Evolutionary conservation across 129 eudicot species (phyloP), one percentile per base, ranked within the genome.

Genomic region (Cynara cardunculus): DNA sequence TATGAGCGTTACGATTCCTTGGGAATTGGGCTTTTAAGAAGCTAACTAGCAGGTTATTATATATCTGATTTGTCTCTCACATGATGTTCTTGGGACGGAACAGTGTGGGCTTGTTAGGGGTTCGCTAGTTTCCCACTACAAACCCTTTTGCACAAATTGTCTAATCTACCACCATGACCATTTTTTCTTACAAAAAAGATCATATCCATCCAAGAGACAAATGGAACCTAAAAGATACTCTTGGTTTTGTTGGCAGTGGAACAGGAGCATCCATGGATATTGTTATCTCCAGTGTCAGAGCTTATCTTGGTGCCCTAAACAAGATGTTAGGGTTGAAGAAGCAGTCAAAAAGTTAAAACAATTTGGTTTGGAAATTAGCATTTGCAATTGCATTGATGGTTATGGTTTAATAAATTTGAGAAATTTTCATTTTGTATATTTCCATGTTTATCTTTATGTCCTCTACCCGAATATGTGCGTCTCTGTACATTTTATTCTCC

Each of bases 241-340:
- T 1, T 80, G 64, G 59, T 21, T 68, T 68, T 81, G 9, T 67
- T 78, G 59, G 53, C 93, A 90, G 97, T 81, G 98, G 98, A 80
- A 94, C 92, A 5, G 97, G 97, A 46, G 94, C 98, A 69, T 90
- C 90, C 12, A 85, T 91, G 96, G 98, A 94, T 84, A 89, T 94
- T 32, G 97, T 94, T 4, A 87, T 94, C 53, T 90, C 98, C 22
- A 91, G 98, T 81, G 96, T 91, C 73, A 90, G 96, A 77, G 98
- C 98, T 37, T 94, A 91, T 78, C 77, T 91, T 72, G 89, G 93
- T 84, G 97, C 98, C 22, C 71, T 94, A 25, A 94, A 94, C 91
- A 94, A 94, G 90, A 83, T 91, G 91, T 76, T 94, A 71, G 91
- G 96, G 25, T 76, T 90, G 69, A 82, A 84, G 82, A 87, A 79